Base-by-base conservation (phyloP, 2,329 filamentous ascomycete genomes). In the Pseudonectria foliicola region DNA sequence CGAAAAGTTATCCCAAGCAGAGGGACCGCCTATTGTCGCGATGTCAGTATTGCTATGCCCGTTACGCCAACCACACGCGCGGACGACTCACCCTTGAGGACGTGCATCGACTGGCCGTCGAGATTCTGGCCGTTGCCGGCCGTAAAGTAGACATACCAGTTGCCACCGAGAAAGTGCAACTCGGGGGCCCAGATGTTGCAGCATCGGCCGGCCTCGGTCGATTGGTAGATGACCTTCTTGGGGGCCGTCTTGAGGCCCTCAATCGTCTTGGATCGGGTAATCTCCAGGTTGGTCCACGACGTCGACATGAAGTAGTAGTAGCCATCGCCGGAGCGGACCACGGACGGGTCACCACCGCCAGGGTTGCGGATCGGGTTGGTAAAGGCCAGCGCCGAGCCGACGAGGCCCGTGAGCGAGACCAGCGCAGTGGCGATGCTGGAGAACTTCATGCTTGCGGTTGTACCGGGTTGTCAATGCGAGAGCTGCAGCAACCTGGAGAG, bases 111-210 rank as follows among this genome's bases (percentile, higher is more conserved):
- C 50, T 77, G 72, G 2, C 61, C 61, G 28, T 68, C 67, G 3
- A 74, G 55, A 42, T 70, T 61, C 4, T 54, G 55, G 7, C 52
- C 54, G 16, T 58, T 59, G 0, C 70, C 69, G 1, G 69, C 67
- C 1, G 70, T 70, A 49, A 74, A 75, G 55, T 75, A 75, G 31
- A 76, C 64, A 42, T 71, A 74, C 71, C 71, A 64, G 13, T 37
- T 40, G 7, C 50, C 53, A 25, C 64, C 59, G 14, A 73, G 45
- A 39, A 66, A 66, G 45, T 73, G 70, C 2, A 73, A 57, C 46
- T 74, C 71, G 3, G 71, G 72, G 0, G 73, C 71, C 72, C 72
- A 77, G 37, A 75, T 65, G 41, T 73, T 73, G 52, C 68, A 70
- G 55, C 67, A 69, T 12, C 68, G 58, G 27, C 55, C 56, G 6